phyloP scores from a whole-genome alignment of 805 yeast genomes.

The Teunomyces kruisii region DNA sequence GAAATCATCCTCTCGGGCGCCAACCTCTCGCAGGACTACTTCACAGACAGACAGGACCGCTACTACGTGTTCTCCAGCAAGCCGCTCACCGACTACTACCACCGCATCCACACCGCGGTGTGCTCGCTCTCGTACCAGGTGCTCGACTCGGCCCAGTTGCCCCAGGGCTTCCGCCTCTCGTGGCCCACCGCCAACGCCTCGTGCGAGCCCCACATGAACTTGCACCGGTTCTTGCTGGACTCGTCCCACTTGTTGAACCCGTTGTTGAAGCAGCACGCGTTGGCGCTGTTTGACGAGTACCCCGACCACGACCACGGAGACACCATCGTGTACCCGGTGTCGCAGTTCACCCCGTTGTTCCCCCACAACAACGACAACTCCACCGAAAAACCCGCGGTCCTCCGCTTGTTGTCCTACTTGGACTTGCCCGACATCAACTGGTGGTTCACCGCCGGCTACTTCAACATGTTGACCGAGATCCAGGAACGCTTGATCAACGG shows the following conservation, averaged over 20 bases:
- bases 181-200: constrained; percentile 76
- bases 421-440: constrained; percentile 60
- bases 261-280: constrained; percentile 48
- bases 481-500: constrained; percentile 57
- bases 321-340: constrained; percentile 84
- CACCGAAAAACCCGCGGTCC: constrained; percentile 76
- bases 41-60: constrained; percentile 92
- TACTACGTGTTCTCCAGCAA: constrained; percentile 69
- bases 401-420: constrained; percentile 57
- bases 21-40: constrained; percentile 86
- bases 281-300: constrained; percentile 30
- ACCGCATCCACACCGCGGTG: constrained; percentile 64
- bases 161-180: constrained; percentile 52
- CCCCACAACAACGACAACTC: constrained; percentile 57
- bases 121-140: constrained; percentile 71
- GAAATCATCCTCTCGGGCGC: constrained; percentile 90
- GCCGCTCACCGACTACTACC: constrained; percentile 69
- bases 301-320: constrained; percentile 37
- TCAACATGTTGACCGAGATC: constrained; percentile 82
- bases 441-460: constrained; percentile 95
- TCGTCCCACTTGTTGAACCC: constrained; percentile 59
- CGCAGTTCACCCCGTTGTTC: constrained; percentile 86
- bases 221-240: constrained; percentile 51
- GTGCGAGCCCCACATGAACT: constrained; percentile 63
- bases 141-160: constrained; percentile 37